Evolutionary conservation across 139 green algal species (phyloP), one percentile per base, ranked within the genome.

Genomic region (Edaphochlamys debaryana): DNA sequence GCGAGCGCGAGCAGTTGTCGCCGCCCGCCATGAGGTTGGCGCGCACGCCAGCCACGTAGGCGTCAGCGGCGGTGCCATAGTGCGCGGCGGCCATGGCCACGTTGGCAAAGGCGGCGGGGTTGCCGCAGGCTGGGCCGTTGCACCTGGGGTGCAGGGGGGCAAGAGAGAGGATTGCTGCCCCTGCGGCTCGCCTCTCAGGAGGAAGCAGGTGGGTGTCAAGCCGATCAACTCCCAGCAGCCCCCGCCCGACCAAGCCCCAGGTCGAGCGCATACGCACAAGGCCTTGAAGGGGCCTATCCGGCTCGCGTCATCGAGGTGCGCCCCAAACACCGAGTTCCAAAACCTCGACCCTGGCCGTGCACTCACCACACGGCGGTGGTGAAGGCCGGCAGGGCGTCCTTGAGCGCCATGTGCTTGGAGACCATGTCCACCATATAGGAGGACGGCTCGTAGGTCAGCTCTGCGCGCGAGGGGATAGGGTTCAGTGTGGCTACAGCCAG

Each of bases 11-110:
- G 74, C 72, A 86, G 77, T 93, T 93, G 85, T 94, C 91, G n/a
- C 91, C 91, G 8, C 86, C 91, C 0, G 88, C 91, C 67, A 91
- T 36, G 30, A 94, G 77, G 79, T 93, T 93, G 62, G 72, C 83
- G 2, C 91, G 86, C 63, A 93, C 86, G 68, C 79, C 89, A 9
- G 90, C 91, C 37, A 86, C 85, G 48, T 92, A 94, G 48, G 58
- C 56, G 23, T n/a, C 80, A 19, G 9, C 63, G 20, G 40, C 64
- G 42, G 13, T 36, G 27, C 62, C 69, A 30, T 58, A 87, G 17
- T 42, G 30, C 36, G 64, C 82, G 9, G 67, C 88, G 30, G 85
- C 83, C 70, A 87, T 67, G 27, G 91, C 71, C 15, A 90, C 86
- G 32, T 88, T 88, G 20, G 79, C 82, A 34, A 89, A 79, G 27